A percentile compares a stretch with the other conserved stretches of the same genome.
phyloP scores from a whole-genome alignment of 192 early-diverging fungal species.

The Coemansia erecta region DNA sequence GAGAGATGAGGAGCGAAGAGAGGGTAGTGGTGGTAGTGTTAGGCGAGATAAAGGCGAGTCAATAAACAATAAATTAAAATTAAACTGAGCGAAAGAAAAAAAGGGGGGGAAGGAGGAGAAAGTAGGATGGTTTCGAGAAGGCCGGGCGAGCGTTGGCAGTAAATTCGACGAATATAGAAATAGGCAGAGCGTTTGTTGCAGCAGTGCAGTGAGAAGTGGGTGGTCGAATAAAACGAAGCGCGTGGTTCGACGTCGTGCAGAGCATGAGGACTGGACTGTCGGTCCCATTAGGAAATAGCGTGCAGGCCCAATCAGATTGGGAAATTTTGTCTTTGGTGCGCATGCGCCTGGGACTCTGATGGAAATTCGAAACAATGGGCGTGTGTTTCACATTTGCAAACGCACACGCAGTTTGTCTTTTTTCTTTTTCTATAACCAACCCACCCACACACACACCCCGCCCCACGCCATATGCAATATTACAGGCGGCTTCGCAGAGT shows the following conservation, averaged over 20 bases:
- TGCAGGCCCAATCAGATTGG: no score
- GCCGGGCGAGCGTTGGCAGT: conserved; percentile 1
- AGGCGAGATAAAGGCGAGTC: background rate
- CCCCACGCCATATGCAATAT: no score
- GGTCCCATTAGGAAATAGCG: conserved; percentile 1
- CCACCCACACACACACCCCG: no score
- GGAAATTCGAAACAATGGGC: no score
- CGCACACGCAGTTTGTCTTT: no score
- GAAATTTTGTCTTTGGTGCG: no score
- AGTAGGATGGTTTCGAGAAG: background rate
- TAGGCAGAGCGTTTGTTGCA: background rate
- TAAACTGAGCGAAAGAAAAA: background rate
- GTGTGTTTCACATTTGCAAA: no score
- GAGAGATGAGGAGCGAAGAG: background rate
- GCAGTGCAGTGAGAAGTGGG: background rate
- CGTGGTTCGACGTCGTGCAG: conserved; percentile 2
- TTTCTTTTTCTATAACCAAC: no score
- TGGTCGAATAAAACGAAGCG: conserved; percentile 2
- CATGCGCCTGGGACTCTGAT: no score
- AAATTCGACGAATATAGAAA: background rate
- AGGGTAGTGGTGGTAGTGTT: background rate
- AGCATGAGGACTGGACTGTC: background rate
- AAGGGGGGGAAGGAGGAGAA: background rate
- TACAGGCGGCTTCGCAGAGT: no score
- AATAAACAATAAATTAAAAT: conserved; percentile 1